Evolutionary conservation across 441 rosid species (phyloP), one percentile per base, ranked within the genome.

Genomic region (Populus hybrid): DNA sequence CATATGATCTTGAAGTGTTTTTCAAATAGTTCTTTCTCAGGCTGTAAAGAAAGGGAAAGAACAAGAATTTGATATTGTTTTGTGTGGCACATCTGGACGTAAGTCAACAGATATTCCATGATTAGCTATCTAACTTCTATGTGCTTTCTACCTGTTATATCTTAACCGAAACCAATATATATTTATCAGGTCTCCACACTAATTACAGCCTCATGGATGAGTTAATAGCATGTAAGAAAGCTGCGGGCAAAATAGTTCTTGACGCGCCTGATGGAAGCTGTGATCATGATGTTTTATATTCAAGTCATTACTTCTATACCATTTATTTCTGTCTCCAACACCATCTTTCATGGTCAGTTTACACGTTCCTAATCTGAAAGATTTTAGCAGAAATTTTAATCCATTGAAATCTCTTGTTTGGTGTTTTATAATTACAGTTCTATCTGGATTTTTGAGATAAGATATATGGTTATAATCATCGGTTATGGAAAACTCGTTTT

Each of bases 51-150:
- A 84, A 84, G 98, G 98, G 79, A 92, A 93, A 82, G 90, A 90
- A 71, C 85, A 91, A 85, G 97, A 95, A 79, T 91, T 87, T 80
- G 98, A 95, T 80, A 77, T 90, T 82, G 97, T 95, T 72, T 81
- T 95, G 79, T 92, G 99, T 72, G 99, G 91, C 78, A 95, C 98
- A 36, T 95, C 99, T 76, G 98, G 99, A 84, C 97, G 98, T 91
- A 85, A 86, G 97, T 84, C 65, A 70, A 45, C 29, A 59, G 66
- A 80, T 66, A 73, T 71, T 85, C 66, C 42, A 59, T 74, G 20
- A 53, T 33, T 77, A 18, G 69, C 69, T 76, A 35, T 69, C 21
- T 40, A 64, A 29, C 16, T 42, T 67, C 74, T 45, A 7, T 72
- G 28, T 36, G 61, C 40, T 78, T 74, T 71, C 76, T 20, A 74